A percentile compares a stretch with the other conserved stretches of the same genome.
phyloP scores from a whole-genome alignment of 2,329 filamentous ascomycete species.

The Phyllachora maydis region DNA sequence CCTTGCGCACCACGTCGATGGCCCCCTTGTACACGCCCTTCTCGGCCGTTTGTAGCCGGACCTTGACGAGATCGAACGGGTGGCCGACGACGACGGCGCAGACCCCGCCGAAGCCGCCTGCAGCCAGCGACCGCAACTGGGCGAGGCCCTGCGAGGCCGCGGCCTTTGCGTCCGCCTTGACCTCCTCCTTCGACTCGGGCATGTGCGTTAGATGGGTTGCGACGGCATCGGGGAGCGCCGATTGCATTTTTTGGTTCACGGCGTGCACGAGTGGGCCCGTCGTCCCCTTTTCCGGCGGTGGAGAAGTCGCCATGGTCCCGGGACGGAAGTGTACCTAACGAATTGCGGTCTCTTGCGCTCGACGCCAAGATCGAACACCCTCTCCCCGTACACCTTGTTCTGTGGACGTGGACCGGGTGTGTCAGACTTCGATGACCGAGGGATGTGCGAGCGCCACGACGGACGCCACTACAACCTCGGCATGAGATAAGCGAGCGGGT shows the following conservation, averaged over 20 bases:
- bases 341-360: too few relatives aligned
- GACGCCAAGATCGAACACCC: too few relatives aligned
- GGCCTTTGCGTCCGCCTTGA: conserved; percentile 18
- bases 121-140: conserved; percentile 60
- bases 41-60: conserved; percentile 89
- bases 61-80: conserved; percentile 95
- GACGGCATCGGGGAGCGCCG: conserved; percentile 12
- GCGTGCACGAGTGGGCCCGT: conserved; percentile 8
- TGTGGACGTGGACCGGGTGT: too few relatives aligned
- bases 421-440: too few relatives aligned
- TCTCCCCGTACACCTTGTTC: too few relatives aligned
- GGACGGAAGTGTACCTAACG: too few relatives aligned
- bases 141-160: conserved; percentile 17
- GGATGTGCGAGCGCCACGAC: too few relatives aligned
- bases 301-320: too few relatives aligned
- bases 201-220: conserved; percentile 19
- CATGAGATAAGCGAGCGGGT: too few relatives aligned
- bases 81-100: conserved; percentile 91
- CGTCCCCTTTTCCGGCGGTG: too few relatives aligned
- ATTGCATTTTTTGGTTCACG: conserved; percentile 13
- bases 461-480: too few relatives aligned
- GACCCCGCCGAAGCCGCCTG: conserved; percentile 81
- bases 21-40: conserved; percentile 79
- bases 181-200: conserved; percentile 19
- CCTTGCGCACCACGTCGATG: conserved; percentile 79